Evolutionary conservation across 1,284 basidiomycete species (phyloP), one percentile per base, ranked within the genome.

Genomic region (Afroboletus lepidellus): DNA sequence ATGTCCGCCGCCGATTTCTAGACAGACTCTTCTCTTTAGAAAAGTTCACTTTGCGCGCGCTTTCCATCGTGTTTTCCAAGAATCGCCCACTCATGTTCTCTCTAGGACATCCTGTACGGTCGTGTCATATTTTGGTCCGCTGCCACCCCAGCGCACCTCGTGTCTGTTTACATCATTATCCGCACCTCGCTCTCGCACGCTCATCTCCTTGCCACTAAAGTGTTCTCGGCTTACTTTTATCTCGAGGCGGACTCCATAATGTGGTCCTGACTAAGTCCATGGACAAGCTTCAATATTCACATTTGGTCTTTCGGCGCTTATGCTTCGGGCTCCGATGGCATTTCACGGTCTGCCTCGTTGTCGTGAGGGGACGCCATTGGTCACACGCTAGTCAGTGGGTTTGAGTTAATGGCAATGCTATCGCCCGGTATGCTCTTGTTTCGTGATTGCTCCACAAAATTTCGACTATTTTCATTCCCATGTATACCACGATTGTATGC

Each of bases 161-260:
- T 68, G 63, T 55, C 47, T 46, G 30, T 60, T 65, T 68, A 65
- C 63, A 59, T 65, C 65, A 66, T 46, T 16, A 24, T 29, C 36
- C 43, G 25, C 20, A 45, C 43, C 41, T 63, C 53, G 23, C 51
- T 46, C 51, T 51, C 48, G 46, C 51, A 53, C 51, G 50, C 27
- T 62, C 46, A 51, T 53, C 34, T 57, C 46, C 48, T 48, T 48
- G 36, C 50, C 53, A 46, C 45, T 39, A 45, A 29, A 44, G 43
- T 47, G 34, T 44, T 44, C 41, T 51, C 43, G 41, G 48, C 30
- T 46, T 27, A 49, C 47, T 24, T 50, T 48, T 60, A 38, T 51
- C 50, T 44, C 42, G 30, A 41, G 46, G 18, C 25, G 50, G 42
- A 54, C 51, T 37, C 42, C 55, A 55, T 57, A 54, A 30, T 42